Conservation (phyloP, 345 rosid genomes). For the Eucalyptus guilfoylei region DNA sequence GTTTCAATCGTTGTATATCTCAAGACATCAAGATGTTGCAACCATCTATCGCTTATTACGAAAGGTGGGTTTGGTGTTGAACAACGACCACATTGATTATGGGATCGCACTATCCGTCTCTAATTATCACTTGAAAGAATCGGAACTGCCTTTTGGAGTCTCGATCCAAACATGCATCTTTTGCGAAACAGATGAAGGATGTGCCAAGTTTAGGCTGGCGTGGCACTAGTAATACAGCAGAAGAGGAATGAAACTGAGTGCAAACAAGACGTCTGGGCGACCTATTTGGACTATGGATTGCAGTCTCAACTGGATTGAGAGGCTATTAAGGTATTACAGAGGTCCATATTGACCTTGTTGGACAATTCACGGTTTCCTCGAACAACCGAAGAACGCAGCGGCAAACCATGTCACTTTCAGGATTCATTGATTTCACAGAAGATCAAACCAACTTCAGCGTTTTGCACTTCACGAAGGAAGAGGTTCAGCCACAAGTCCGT, state of each 20-base stretch:
- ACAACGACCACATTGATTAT: fast-evolving
- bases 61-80: neutral
- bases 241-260: neutral
- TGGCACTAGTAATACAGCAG: neutral
- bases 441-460: neutral
- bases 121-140: fast-evolving
- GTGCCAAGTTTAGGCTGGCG: neutral
- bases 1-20: neutral
- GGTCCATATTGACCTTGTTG: neutral
- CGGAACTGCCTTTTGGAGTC: neutral
- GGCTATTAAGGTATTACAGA: neutral
- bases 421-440: neutral
- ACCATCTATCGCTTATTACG: neutral
- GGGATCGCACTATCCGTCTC: fast-evolving
- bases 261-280: neutral
- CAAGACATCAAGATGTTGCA: neutral
- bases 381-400: neutral
- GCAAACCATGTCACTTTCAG: neutral
- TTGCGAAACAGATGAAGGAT: neutral
- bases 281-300: neutral
- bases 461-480: neutral
- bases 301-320: neutral
- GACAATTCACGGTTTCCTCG: neutral
- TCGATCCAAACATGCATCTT: neutral
- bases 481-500: neutral